Conservation (phyloP, 495 filamentous ascomycete species). For the Hypoxylon subgilvum region DNA sequence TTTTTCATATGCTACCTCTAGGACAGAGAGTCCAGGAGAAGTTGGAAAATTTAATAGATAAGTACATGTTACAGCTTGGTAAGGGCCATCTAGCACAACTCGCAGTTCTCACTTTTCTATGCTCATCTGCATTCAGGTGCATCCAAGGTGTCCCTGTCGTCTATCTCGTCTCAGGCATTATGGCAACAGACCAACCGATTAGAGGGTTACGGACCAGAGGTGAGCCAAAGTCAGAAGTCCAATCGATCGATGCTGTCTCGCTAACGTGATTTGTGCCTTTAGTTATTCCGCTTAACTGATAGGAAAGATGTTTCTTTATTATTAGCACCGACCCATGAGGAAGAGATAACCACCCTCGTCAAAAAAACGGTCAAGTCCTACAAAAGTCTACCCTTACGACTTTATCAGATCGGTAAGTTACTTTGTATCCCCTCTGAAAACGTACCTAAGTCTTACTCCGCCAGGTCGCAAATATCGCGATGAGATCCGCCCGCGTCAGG, state of each 20-base stretch:
- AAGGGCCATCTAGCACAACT: slow-evolving; percentile 29
- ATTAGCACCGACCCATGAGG: slow-evolving; percentile 92
- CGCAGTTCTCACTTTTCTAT: background rate
- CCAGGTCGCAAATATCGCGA: slow-evolving; percentile 91
- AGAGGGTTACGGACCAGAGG: slow-evolving; percentile 70
- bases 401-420: slow-evolving; percentile 87
- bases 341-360: slow-evolving; percentile 88
- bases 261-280: slow-evolving; percentile 1
- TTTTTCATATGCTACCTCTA: slow-evolving; percentile 94
- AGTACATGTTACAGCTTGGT: slow-evolving; percentile 84
- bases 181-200: slow-evolving; percentile 66
- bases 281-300: slow-evolving; percentile 84
- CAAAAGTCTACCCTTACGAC: slow-evolving; percentile 80
- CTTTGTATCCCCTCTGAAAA: background rate
- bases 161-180: slow-evolving; percentile 81
- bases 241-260: background rate
- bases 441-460: slow-evolving; percentile 20
- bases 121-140: slow-evolving; percentile 62
- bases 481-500: slow-evolving; percentile 85
- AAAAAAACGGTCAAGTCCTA: slow-evolving; percentile 78
- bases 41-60: slow-evolving; percentile 81
- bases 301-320: slow-evolving; percentile 76
- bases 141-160: slow-evolving; percentile 85
- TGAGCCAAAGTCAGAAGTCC: slow-evolving; percentile 37
- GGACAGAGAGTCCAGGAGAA: slow-evolving; percentile 89